Conservation (phyloP, 768 basidiomycete species). For the Russula foetens region DNA sequence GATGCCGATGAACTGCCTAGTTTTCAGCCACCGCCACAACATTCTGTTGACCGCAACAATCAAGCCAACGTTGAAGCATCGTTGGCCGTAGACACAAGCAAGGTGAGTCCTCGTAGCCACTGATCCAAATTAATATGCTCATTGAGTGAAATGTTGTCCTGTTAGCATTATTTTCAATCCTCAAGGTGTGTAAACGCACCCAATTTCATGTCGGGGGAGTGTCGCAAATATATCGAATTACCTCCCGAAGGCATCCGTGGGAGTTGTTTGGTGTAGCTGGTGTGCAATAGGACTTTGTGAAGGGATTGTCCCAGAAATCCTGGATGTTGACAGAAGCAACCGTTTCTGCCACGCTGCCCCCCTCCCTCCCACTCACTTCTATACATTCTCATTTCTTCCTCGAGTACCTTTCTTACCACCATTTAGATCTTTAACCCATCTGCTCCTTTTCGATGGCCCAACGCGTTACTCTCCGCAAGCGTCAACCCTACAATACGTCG, state of each 20-base stretch:
- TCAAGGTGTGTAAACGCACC: not conserved
- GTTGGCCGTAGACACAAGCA: constrained; percentile 1
- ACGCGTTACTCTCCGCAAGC: constrained; percentile 99
- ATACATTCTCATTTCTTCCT: not conserved
- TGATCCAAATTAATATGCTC: not conserved
- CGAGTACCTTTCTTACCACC: not conserved
- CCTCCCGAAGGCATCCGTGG: no score
- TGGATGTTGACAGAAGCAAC: no score
- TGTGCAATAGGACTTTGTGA: no score
- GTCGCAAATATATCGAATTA: no score
- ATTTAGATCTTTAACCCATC: not conserved
- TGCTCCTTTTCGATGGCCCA: constrained; percentile 67
- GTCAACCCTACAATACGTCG: constrained; percentile 95
- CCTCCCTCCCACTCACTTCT: not conserved
- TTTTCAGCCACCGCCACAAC: constrained; percentile 14
- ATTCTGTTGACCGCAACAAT: not conserved
- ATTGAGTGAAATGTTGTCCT: not conserved
- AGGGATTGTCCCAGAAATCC: no score
- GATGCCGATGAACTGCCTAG: constrained; percentile 4
- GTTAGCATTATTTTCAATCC: not conserved
- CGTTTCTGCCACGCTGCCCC: no score
- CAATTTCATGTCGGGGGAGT: not conserved
- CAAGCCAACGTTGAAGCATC: not conserved
- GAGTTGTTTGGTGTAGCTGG: no score
- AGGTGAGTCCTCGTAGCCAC: constrained; percentile 2